A percentile compares a stretch with the other conserved stretches of the same genome.
phyloP scores from a whole-genome alignment of 1,139 yeast genomes.

The Candida pseudoviswanathii region DNA sequence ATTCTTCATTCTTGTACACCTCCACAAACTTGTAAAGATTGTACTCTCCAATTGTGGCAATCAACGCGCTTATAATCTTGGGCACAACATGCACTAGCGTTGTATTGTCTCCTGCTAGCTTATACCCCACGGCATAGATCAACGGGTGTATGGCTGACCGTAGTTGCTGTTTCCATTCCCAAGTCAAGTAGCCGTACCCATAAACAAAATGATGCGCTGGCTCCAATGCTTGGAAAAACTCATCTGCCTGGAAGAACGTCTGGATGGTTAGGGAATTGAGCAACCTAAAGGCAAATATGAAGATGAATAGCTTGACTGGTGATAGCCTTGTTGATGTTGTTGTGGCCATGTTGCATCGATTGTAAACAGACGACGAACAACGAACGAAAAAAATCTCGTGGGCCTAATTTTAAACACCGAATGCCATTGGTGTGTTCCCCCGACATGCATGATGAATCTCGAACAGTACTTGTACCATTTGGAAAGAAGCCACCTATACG shows the following conservation, averaged over 20 bases:
- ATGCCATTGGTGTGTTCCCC: not conserved
- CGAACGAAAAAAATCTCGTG: not conserved
- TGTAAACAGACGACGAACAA: not conserved
- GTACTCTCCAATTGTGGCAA: constrained; percentile 76
- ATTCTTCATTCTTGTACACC: constrained; percentile 31
- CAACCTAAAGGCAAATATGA: constrained; percentile 24
- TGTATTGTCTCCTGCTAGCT: constrained; percentile 19
- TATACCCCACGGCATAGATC: constrained; percentile 54
- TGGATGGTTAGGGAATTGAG: constrained; percentile 61
- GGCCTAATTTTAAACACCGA: not conserved
- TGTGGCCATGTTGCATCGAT: not conserved
- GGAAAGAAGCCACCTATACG: constrained; percentile 20
- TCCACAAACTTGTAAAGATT: constrained; percentile 53
- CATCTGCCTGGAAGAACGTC: constrained; percentile 96
- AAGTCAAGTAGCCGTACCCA: constrained; percentile 83
- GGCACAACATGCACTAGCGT: constrained; percentile 45
- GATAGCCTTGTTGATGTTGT: constrained; percentile 4
- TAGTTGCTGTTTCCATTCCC: constrained; percentile 89
- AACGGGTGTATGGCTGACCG: constrained; percentile 83
- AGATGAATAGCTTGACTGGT: constrained; percentile 8
- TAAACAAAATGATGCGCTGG: constrained; percentile 80
- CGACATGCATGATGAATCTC: not conserved
- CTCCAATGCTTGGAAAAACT: constrained; percentile 88
- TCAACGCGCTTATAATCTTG: constrained; percentile 63
- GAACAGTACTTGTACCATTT: constrained; percentile 13